Evolutionary conservation across 179 eudicot genomes (phyloP).

Genomic region (Silene noctiflora): DNA sequence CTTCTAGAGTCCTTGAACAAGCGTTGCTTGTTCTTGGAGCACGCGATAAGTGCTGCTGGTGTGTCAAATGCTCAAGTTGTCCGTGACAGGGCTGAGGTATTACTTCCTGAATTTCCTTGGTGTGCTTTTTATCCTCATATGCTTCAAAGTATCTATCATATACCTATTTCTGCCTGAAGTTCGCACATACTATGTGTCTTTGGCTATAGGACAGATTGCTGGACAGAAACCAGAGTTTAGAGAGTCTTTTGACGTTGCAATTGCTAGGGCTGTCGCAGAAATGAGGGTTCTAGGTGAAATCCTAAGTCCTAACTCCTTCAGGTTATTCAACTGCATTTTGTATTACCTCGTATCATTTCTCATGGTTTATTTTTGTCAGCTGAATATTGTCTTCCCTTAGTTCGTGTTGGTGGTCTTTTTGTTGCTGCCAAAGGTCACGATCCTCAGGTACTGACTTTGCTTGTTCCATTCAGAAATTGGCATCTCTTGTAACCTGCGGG

Average conservation of each 20-base stretch:
- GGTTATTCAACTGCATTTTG: background rate
- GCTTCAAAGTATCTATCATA: background rate
- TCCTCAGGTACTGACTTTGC: slow-evolving; percentile 51
- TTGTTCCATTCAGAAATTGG: background rate
- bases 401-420: slow-evolving; percentile 89
- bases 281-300: slow-evolving; percentile 71
- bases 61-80: slow-evolving; percentile 71
- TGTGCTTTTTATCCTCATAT: background rate
- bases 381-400: slow-evolving; percentile 95
- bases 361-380: slow-evolving; percentile 37
- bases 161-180: background rate
- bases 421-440: slow-evolving; percentile 97
- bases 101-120: background rate
- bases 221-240: slow-evolving; percentile 65
- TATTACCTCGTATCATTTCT: slow-evolving; percentile 17
- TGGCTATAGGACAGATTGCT: slow-evolving; percentile 62
- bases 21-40: slow-evolving; percentile 87
- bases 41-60: slow-evolving; percentile 56
- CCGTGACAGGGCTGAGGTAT: slow-evolving; percentile 92
- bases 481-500: background rate
- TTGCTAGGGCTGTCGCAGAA: slow-evolving; percentile 97
- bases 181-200: slow-evolving; percentile 19
- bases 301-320: background rate
- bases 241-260: slow-evolving; percentile 81
- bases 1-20: slow-evolving; percentile 84